phyloP scores from a whole-genome alignment of 1,284 basidiomycete genomes.

The Ceratobasidium sp. region DNA sequence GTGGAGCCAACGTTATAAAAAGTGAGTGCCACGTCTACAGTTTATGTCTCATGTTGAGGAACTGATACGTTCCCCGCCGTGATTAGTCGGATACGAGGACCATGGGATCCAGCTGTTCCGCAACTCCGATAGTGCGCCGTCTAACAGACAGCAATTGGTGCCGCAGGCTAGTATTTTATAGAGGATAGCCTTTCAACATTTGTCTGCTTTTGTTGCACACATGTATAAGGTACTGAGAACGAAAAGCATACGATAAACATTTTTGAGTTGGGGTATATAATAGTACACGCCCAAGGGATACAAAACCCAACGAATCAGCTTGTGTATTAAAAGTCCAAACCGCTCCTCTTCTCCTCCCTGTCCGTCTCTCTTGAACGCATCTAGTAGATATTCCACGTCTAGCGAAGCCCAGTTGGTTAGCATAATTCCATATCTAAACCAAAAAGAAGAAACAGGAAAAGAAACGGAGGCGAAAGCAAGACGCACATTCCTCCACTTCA shows the following conservation, averaged over 20 bases:
- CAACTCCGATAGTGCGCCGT: slow-evolving; percentile 31
- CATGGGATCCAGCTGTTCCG: slow-evolving; percentile 61
- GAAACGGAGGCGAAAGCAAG: too few relatives aligned
- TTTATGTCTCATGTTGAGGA: slow-evolving; percentile 48
- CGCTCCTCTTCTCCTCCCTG: too few relatives aligned
- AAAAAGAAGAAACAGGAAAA: background rate
- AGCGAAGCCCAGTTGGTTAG: background rate
- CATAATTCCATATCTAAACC: too few relatives aligned
- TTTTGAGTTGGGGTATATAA: slow-evolving; percentile 21
- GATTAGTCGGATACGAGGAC: slow-evolving; percentile 61
- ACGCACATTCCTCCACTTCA: slow-evolving; percentile 82
- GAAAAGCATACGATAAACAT: slow-evolving; percentile 6
- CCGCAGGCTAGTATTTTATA: too few relatives aligned
- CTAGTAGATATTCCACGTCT: slow-evolving; percentile 46
- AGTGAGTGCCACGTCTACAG: slow-evolving; percentile 61
- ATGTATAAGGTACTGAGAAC: background rate
- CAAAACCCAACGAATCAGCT: background rate
- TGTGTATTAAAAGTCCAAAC: slow-evolving; percentile 2
- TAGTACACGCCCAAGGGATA: background rate
- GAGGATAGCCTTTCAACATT: too few relatives aligned
- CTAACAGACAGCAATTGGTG: too few relatives aligned
- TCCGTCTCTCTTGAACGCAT: background rate
- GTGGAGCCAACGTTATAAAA: slow-evolving; percentile 86
- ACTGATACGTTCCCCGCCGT: slow-evolving; percentile 44
- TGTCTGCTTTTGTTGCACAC: too few relatives aligned